Evolutionary conservation across 108 stramenopile species (phyloP).

Genomic region (Nannochloropsis oceanica): DNA sequence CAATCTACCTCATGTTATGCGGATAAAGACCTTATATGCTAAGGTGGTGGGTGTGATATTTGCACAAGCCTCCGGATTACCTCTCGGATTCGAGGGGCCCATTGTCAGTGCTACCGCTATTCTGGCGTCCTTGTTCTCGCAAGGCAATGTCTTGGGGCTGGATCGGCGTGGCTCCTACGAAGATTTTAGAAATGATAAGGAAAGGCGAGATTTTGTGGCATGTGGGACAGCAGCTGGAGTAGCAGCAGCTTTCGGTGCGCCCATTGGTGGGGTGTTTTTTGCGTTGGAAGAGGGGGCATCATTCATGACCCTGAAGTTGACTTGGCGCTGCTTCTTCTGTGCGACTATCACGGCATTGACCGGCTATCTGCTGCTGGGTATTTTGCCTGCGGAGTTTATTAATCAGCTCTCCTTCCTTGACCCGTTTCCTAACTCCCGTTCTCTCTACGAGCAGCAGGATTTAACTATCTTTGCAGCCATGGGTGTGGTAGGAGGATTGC

Average conservation of each 20-base stretch:
- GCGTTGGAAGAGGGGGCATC: conserved; percentile 44
- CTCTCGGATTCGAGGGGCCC: conserved; percentile 65
- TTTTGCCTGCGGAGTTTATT: neutral
- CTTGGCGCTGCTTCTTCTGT: conserved; percentile 42
- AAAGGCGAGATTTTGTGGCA: conserved; percentile 52
- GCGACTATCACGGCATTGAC: neutral
- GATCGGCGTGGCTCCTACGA: neutral
- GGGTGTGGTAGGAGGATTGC: conserved; percentile 25
- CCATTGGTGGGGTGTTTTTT: conserved; percentile 59
- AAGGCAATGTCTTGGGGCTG: neutral
- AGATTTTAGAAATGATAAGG: conserved; percentile 45
- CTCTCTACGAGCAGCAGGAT: neutral
- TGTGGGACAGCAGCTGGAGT: conserved; percentile 64
- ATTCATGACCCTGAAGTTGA: conserved; percentile 47
- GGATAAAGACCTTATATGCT: conserved; percentile 13
- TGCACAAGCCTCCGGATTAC: conserved; percentile 48
- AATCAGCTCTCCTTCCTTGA: neutral
- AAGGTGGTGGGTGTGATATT: conserved; percentile 56
- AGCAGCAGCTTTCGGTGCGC: conserved; percentile 65
- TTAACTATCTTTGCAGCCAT: conserved; percentile 32
- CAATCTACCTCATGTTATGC: conserved; percentile 34
- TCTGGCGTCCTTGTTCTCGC: neutral
- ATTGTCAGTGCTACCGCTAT: conserved; percentile 56
- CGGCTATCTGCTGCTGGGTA: neutral
- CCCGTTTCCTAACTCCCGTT: neutral